Conservation (phyloP, 176 grass and related monocot genomes). For the Musa troglodytarum region DNA sequence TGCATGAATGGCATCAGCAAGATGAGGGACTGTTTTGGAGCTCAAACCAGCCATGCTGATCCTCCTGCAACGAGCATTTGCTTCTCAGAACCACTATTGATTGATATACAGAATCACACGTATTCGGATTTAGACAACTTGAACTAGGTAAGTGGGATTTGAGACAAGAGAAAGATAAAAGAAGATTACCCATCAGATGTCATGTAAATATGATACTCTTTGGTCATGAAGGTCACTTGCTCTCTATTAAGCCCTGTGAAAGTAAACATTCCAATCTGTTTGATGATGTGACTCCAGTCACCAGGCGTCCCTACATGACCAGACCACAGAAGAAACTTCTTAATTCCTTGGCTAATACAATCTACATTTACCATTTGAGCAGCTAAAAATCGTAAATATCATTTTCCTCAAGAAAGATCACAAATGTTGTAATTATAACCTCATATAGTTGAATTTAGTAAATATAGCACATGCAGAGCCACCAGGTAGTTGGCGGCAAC, state of each 20-base stretch:
- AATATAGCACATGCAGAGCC: too few relatives aligned
- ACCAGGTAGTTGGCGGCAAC: too few relatives aligned
- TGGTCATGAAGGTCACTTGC: slow-evolving; percentile 91
- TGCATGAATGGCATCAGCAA: slow-evolving; percentile 85
- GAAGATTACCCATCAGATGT: slow-evolving; percentile 89
- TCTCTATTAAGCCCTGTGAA: slow-evolving; percentile 89
- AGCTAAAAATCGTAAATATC: too few relatives aligned
- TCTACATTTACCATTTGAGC: too few relatives aligned
- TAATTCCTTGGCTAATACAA: not conserved
- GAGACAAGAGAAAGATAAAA: slow-evolving; percentile 4
- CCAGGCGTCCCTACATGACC: slow-evolving; percentile 68
- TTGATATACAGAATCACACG: not conserved
- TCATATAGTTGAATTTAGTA: too few relatives aligned
- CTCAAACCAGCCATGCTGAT: slow-evolving; percentile 98
- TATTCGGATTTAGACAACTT: too few relatives aligned
- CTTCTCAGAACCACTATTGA: slow-evolving; percentile 1
- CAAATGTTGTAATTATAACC: too few relatives aligned
- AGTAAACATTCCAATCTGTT: slow-evolving; percentile 99
- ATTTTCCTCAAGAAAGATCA: too few relatives aligned
- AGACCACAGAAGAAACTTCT: not conserved
- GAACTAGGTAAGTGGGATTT: not conserved
- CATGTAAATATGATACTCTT: slow-evolving; percentile 96
- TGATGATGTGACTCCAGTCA: slow-evolving; percentile 97
- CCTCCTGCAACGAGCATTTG: slow-evolving; percentile 55
- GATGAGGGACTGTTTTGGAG: slow-evolving; percentile 46